Conservation (phyloP, 2,329 filamentous ascomycete species). For the Hypoxylon sp. region DNA sequence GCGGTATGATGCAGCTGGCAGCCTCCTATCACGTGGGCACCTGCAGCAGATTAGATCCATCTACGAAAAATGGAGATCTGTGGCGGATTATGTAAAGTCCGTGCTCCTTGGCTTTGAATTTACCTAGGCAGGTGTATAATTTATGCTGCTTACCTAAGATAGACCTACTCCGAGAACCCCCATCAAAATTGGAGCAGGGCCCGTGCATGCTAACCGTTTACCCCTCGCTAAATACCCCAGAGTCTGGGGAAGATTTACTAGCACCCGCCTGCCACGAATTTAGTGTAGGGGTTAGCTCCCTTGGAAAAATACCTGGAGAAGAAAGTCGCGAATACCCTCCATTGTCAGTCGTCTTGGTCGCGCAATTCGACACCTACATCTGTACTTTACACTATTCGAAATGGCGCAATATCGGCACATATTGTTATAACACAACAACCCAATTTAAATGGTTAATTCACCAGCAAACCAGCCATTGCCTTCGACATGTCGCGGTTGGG, state of each 20-base stretch:
- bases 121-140: no score
- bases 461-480: conserved; percentile 13
- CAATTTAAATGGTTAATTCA: conserved; percentile 30
- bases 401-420: conserved; percentile 7
- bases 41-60: background rate
- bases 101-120: background rate
- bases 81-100: conserved; percentile 28
- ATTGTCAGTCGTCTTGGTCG: background rate
- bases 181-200: background rate
- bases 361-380: conserved; percentile 2
- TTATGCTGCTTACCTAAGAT: background rate
- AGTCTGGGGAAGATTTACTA: conserved; percentile 37
- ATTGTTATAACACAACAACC: background rate
- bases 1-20: conserved; percentile 27
- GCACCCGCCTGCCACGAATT: background rate
- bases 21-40: background rate
- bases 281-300: conserved; percentile 9
- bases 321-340: background rate
- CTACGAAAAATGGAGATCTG: background rate
- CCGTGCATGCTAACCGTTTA: background rate
- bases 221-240: conserved; percentile 33
- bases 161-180: background rate
- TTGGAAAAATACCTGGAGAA: conserved; percentile 9
- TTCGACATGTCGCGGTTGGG: conserved; percentile 47
- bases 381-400: conserved; percentile 10